A percentile compares a stretch with the other conserved stretches of the same genome.
These are phyloP conservation scores for Tolypocladium tundrense DNA, from an alignment of 2,329 filamentous ascomycete genomes.

Conservation along the genomic window DNA sequence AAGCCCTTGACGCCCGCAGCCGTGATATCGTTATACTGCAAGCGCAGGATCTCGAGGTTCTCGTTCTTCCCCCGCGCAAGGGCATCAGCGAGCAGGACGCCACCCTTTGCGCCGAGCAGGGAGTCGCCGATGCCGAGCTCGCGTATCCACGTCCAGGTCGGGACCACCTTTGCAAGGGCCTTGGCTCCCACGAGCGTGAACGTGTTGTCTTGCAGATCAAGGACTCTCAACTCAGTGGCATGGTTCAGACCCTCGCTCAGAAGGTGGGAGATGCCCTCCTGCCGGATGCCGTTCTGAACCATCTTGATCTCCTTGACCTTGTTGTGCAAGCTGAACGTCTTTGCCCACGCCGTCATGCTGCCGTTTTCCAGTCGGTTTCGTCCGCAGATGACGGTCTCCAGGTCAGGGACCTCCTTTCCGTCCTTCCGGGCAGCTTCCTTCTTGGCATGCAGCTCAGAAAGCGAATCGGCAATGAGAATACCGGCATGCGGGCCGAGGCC, in stretches of 20 bases:
- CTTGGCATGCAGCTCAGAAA: conserved; percentile 71
- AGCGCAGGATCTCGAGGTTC: conserved; percentile 67
- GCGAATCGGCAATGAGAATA: conserved; percentile 77
- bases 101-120: conserved; percentile 68
- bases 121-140: conserved; percentile 89
- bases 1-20: conserved; percentile 63
- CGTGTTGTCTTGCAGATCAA: conserved; percentile 96
- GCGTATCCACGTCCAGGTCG: conserved; percentile 62
- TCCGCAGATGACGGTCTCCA: conserved; percentile 96
- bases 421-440: conserved; percentile 69
- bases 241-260: conserved; percentile 69
- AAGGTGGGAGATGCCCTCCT: conserved; percentile 79
- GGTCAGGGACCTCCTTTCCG: conserved; percentile 63
- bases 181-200: conserved; percentile 75
- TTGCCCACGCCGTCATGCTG: conserved; percentile 92
- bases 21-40: conserved; percentile 94
- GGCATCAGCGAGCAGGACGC: conserved; percentile 60
- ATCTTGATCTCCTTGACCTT: conserved; percentile 84
- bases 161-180: conserved; percentile 65
- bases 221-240: conserved; percentile 56
- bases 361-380: conserved; percentile 93
- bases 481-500: conserved; percentile 88
- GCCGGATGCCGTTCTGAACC: conserved; percentile 95
- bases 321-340: conserved; percentile 71
- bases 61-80: conserved; percentile 66